Evolutionary conservation across 1,284 basidiomycete species (phyloP).

Genomic region (Rhodotorula sp.): DNA sequence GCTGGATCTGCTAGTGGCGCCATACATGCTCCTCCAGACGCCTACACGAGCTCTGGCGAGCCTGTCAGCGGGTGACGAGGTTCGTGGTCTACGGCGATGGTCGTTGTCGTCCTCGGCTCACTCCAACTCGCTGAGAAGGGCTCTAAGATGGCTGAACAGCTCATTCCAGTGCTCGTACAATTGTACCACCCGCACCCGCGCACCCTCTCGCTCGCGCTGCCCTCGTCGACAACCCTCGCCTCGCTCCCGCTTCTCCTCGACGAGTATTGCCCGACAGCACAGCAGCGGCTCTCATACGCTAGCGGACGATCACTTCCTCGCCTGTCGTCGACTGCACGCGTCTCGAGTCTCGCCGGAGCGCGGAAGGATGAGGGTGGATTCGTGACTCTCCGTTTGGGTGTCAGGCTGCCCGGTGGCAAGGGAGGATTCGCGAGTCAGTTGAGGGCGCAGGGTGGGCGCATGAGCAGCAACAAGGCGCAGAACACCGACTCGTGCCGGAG

Average conservation of each 20-base stretch:
- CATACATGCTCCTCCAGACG: not conserved
- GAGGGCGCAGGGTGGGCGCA: conserved; percentile 91
- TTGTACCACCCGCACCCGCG: conserved; percentile 69
- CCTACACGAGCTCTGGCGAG: not conserved
- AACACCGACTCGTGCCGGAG: conserved; percentile 96
- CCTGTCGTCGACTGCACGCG: conserved; percentile 46
- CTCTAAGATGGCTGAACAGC: no score
- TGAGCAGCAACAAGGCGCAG: conserved; percentile 85
- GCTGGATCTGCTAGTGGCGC: not conserved
- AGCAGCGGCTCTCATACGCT: conserved; percentile 50
- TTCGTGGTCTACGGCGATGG: not conserved
- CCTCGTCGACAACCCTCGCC: conserved; percentile 56
- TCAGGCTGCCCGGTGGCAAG: conserved; percentile 78
- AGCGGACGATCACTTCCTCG: conserved; percentile 24
- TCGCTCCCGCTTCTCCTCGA: conserved; percentile 59
- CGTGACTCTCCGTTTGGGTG: conserved; percentile 48
- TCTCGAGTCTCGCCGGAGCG: conserved; percentile 60
- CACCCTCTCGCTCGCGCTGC: conserved; percentile 63
- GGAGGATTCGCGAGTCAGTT: conserved; percentile 97
- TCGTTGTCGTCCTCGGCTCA: not conserved
- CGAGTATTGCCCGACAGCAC: conserved; percentile 61
- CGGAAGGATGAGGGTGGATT: conserved; percentile 46
- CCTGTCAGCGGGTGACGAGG: not conserved
- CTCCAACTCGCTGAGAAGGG: not conserved
- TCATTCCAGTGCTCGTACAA: conserved; percentile 62